Conservation (phyloP, 78 protist genomes). For the Pigoraptor vietnamica region DNA sequence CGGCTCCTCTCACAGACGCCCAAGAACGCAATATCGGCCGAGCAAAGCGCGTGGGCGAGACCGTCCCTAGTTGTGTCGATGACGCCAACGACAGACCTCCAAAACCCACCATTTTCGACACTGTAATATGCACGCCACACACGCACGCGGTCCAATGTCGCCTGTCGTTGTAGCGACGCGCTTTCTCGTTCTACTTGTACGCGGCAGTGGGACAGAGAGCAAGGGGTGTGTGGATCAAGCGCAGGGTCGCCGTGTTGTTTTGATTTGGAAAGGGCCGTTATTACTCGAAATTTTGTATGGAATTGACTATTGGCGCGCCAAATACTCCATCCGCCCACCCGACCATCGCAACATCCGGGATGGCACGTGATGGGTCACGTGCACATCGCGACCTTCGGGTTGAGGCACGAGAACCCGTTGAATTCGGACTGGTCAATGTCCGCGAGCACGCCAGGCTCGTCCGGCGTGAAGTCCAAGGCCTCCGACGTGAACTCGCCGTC, state of each 20-base stretch:
- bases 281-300: not conserved
- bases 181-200: too few relatives aligned
- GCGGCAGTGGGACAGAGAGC: too few relatives aligned
- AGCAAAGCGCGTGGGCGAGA: too few relatives aligned
- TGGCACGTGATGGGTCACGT: not conserved
- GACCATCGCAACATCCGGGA: not conserved
- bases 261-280: not conserved
- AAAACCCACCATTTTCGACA: not conserved
- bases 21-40: too few relatives aligned
- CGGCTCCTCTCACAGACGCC: too few relatives aligned
- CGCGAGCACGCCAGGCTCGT: not conserved
- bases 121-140: too few relatives aligned
- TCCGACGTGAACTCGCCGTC: conserved; percentile 3
- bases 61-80: too few relatives aligned
- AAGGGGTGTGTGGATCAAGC: not conserved
- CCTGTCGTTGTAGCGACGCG: too few relatives aligned
- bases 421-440: not conserved
- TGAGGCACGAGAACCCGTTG: not conserved
- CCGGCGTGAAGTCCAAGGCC: not conserved
- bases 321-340: not conserved
- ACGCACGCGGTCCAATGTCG: too few relatives aligned
- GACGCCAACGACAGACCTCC: too few relatives aligned
- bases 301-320: not conserved
- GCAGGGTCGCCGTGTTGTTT: not conserved
- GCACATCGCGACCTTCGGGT: not conserved